Percentiles rank a stretch among this genome's conserved stretches.
phyloP scores from a whole-genome alignment of 768 basidiomycete species.

The Leccinum olivaceopallidum region DNA sequence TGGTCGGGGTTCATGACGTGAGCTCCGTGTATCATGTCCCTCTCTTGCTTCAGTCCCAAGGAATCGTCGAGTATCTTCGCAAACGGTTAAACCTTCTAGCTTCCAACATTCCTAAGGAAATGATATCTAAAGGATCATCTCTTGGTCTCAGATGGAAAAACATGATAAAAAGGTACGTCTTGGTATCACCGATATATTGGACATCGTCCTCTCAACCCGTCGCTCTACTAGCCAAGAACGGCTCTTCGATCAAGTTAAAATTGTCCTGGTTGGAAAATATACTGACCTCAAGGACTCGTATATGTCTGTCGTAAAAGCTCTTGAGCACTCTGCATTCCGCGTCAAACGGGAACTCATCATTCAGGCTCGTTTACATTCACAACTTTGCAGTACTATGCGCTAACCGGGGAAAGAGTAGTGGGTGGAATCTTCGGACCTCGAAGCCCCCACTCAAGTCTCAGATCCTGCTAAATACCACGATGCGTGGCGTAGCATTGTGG shows the following conservation, averaged over 20 bases:
- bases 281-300: constrained; percentile 97
- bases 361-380: constrained; percentile 51
- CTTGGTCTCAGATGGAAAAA: constrained; percentile 80
- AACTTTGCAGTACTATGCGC: background rate
- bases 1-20: constrained; percentile 95
- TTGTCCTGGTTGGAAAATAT: constrained; percentile 97
- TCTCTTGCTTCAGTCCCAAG: constrained; percentile 86
- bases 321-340: constrained; percentile 96
- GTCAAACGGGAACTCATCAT: constrained; percentile 82
- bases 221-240: constrained; percentile 76
- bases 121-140: constrained; percentile 59
- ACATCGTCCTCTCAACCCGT: constrained; percentile 3
- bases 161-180: constrained; percentile 72
- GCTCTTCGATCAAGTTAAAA: constrained; percentile 82
- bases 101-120: constrained; percentile 53
- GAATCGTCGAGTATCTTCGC: constrained; percentile 82
- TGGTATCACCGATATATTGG: background rate
- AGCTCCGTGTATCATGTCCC: constrained; percentile 98
- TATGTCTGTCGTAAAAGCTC: constrained; percentile 95
- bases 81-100: constrained; percentile 75
- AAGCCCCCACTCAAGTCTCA: constrained; percentile 74
- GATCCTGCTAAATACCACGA: constrained; percentile 91
- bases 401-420: constrained; percentile 52
- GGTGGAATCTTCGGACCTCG: constrained; percentile 94
- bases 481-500: constrained; percentile 91